phyloP scores from a whole-genome alignment of 257 asterid species.

The Asclepias syriaca region DNA sequence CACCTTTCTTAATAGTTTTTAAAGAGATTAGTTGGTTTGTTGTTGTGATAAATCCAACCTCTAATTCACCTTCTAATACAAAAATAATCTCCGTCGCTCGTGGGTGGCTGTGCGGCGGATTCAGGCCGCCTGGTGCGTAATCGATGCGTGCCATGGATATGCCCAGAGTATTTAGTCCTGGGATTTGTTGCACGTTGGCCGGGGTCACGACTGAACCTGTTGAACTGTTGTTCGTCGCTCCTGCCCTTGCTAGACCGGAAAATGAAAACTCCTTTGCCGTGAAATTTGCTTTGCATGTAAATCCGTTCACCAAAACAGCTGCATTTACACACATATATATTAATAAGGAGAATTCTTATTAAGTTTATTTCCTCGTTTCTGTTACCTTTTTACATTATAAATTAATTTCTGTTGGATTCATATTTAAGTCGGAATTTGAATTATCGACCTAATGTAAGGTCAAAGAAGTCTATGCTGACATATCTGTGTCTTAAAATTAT shows the following conservation, averaged over 20 bases:
- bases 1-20: not conserved
- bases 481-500: too few species aligned
- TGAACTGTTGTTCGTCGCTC: slow-evolving; percentile 23
- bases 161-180: slow-evolving; percentile 57
- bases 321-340: not conserved
- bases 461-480: too few species aligned
- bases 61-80: not conserved
- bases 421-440: too few species aligned
- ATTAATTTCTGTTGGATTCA: too few species aligned
- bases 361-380: too few species aligned
- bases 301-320: not conserved
- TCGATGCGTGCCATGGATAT: not conserved
- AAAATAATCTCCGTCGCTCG: not conserved
- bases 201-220: slow-evolving; percentile 45
- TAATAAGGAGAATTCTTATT: too few species aligned
- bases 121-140: not conserved
- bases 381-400: too few species aligned
- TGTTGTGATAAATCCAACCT: not conserved
- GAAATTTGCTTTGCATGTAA: not conserved
- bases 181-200: slow-evolving; percentile 52
- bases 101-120: not conserved
- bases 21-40: not conserved
- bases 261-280: not conserved
- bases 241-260: not conserved
- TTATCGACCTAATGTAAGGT: too few species aligned